Evolutionary conservation across 352 stramenopile genomes (phyloP).

Genomic region (Phytophthora fragariae): DNA sequence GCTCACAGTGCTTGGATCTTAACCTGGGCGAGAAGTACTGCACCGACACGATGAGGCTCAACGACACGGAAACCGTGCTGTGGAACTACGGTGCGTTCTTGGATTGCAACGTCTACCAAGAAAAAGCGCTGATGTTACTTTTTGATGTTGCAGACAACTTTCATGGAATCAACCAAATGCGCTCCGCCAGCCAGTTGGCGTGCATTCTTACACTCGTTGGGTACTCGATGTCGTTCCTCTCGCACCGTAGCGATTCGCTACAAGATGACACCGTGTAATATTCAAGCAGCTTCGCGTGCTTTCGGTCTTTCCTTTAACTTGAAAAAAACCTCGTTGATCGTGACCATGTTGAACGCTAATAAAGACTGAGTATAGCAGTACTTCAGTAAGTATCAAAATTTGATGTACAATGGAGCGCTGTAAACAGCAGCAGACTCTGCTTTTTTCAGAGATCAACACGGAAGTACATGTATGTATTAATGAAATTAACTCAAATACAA

Average conservation of each 20-base stretch:
- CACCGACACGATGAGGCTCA: slow-evolving; percentile 57
- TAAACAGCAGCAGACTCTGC: too few relatives aligned
- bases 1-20: slow-evolving; percentile 49
- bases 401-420: too few relatives aligned
- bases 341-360: too few relatives aligned
- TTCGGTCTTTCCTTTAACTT: too few relatives aligned
- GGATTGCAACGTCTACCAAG: neutral
- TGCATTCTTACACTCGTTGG: slow-evolving; percentile 64
- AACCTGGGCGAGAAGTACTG: slow-evolving; percentile 66
- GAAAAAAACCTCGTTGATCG: too few relatives aligned
- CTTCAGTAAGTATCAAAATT: too few relatives aligned
- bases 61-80: slow-evolving; percentile 64
- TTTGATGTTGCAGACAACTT: slow-evolving; percentile 30
- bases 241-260: slow-evolving; percentile 45
- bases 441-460: too few relatives aligned
- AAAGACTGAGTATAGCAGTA: too few relatives aligned
- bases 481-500: too few relatives aligned
- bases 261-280: slow-evolving; percentile 22
- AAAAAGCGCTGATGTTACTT: neutral
- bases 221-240: slow-evolving; percentile 65
- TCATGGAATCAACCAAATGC: slow-evolving; percentile 52
- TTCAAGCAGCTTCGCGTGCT: too few relatives aligned
- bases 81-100: slow-evolving; percentile 71
- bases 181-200: slow-evolving; percentile 51
- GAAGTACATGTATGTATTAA: too few relatives aligned